These are phyloP conservation scores for Pyrus hybrid DNA, from an alignment of 331 rosid species.

Conservation along the genomic window DNA sequence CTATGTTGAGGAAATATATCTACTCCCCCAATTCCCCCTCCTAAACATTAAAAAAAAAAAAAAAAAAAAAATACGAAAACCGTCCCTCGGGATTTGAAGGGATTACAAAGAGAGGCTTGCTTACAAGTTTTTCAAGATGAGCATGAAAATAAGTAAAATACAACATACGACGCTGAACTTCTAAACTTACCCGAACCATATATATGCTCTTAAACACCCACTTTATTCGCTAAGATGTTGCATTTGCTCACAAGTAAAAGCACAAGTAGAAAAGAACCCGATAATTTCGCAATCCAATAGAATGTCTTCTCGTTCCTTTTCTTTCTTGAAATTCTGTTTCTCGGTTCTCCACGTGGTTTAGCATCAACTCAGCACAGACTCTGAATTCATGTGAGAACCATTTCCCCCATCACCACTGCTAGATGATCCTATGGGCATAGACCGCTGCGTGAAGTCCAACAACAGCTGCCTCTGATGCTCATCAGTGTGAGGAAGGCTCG, in stretches of 20 bases:
- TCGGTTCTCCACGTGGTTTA: background rate
- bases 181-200: conserved; percentile 13
- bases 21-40: background rate
- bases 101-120: conserved; percentile 9
- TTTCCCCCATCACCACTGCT: conserved; percentile 35
- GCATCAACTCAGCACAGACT: conserved; percentile 55
- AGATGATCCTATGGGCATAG: conserved; percentile 52
- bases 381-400: conserved; percentile 42
- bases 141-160: background rate
- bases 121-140: background rate
- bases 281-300: background rate
- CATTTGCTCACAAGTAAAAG: background rate
- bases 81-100: background rate
- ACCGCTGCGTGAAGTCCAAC: conserved; percentile 68
- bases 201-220: background rate
- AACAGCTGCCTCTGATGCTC: conserved; percentile 57
- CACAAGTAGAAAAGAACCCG: conserved; percentile 2
- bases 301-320: background rate
- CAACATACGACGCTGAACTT: background rate
- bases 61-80: conserved; percentile 14
- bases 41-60: conserved; percentile 16
- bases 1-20: conserved; percentile 16
- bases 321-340: background rate
- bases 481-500: conserved; percentile 85
- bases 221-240: conserved; percentile 15